A percentile compares a stretch with the other conserved stretches of the same genome.
Conservation (phyloP, 148 eudicot genomes). For the Cornus florida region DNA sequence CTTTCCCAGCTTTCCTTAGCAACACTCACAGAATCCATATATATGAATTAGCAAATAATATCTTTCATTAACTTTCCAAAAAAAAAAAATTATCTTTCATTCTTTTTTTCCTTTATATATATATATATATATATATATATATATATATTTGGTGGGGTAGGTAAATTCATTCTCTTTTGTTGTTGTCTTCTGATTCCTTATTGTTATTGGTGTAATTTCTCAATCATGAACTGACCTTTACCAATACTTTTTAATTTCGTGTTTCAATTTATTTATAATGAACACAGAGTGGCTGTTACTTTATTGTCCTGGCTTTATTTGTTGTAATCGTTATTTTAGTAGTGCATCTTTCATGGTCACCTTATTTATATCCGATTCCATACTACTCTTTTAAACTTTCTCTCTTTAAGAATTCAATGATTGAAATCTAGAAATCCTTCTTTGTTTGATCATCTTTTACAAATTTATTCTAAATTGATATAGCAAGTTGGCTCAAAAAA, state of each 20-base stretch:
- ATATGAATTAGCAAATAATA: neutral
- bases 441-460: constrained; percentile 16
- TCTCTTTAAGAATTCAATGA: constrained; percentile 3
- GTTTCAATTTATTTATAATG: neutral
- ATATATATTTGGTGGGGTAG: too few species aligned
- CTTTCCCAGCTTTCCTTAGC: neutral
- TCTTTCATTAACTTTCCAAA: neutral
- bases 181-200: constrained; percentile 18
- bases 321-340: constrained; percentile 22
- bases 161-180: neutral
- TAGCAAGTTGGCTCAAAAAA: constrained; percentile 26
- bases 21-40: neutral
- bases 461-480: constrained; percentile 11
- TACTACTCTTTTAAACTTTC: constrained; percentile 14
- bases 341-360: neutral
- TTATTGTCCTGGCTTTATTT: constrained; percentile 13
- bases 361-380: constrained; percentile 11
- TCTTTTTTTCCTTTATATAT: neutral
- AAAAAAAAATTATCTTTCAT: too few species aligned
- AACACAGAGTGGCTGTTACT: constrained; percentile 21
- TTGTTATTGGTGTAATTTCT: constrained; percentile 17
- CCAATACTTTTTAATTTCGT: constrained; percentile 10
- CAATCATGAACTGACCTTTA: constrained; percentile 4
- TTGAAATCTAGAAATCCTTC: constrained; percentile 13
- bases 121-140: too few species aligned